A percentile compares a stretch with the other conserved stretches of the same genome.
Evolutionary conservation across 257 asterid genomes (phyloP).

Genomic region (Pogostemon cablin): DNA sequence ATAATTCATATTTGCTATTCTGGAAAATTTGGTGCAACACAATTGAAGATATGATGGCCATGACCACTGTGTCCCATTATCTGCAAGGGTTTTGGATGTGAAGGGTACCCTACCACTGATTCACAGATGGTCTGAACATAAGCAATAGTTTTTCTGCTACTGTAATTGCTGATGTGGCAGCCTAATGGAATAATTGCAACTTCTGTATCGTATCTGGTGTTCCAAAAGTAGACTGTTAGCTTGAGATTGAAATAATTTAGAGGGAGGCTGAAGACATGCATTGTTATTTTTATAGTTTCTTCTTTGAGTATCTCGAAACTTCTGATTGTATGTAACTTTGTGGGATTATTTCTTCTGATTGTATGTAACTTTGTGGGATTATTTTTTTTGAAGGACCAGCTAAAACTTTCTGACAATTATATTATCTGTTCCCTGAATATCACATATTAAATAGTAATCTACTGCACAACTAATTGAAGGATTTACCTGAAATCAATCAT

Average conservation of each 20-base stretch:
- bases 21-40: neutral
- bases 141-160: neutral
- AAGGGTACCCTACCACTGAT: neutral
- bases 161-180: neutral
- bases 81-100: neutral
- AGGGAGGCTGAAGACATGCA: neutral
- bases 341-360: neutral
- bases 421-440: neutral
- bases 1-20: neutral
- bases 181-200: neutral
- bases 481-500: neutral
- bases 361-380: neutral
- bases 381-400: neutral
- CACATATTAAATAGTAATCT: neutral
- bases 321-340: neutral
- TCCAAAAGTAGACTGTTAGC: neutral
- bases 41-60: neutral
- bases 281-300: neutral
- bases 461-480: neutral
- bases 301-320: neutral
- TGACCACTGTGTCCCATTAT: neutral
- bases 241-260: slow-evolving; percentile 8
- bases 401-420: neutral
- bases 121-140: neutral
- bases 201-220: neutral